phyloP scores from a whole-genome alignment of 1,139 yeast species.

The Blastobotrys raffinosifermentans region DNA sequence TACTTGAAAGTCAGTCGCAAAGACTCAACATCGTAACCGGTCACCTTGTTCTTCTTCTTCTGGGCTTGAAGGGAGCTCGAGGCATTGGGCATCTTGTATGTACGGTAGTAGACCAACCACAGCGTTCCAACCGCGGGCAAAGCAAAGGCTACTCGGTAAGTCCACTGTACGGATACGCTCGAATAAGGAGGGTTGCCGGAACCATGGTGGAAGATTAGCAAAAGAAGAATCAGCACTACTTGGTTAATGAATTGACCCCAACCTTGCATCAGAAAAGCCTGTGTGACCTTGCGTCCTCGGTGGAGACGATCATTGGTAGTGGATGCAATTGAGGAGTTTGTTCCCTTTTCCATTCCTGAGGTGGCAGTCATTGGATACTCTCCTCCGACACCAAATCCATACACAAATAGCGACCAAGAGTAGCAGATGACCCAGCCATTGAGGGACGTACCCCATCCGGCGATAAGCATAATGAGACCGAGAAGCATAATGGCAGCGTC shows the following conservation, averaged over 20 bases:
- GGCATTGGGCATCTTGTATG: slow-evolving; percentile 34
- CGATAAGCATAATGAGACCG: slow-evolving; percentile 76
- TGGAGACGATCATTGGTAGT: slow-evolving; percentile 34
- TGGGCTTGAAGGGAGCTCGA: slow-evolving; percentile 27
- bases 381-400: slow-evolving; percentile 95
- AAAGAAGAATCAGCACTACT: slow-evolving; percentile 31
- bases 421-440: slow-evolving; percentile 49
- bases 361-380: slow-evolving; percentile 94
- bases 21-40: slow-evolving; percentile 34
- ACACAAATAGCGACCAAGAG: slow-evolving; percentile 53
- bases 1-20: slow-evolving; percentile 41
- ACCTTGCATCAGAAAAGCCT: slow-evolving; percentile 40
- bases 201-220: slow-evolving; percentile 43
- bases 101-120: slow-evolving; percentile 36
- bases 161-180: slow-evolving; percentile 33
- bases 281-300: slow-evolving; percentile 38
- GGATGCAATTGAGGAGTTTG: slow-evolving; percentile 26
- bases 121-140: slow-evolving; percentile 36
- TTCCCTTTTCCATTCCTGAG: slow-evolving; percentile 36
- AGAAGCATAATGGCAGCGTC: slow-evolving; percentile 37
- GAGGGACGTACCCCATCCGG: slow-evolving; percentile 35
- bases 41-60: slow-evolving; percentile 31
- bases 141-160: slow-evolving; percentile 35
- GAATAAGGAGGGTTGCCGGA: slow-evolving; percentile 39
- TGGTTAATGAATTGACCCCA: slow-evolving; percentile 42